phyloP scores from a whole-genome alignment of 1,284 basidiomycete genomes.

The Cryptococcus amylolentus region DNA sequence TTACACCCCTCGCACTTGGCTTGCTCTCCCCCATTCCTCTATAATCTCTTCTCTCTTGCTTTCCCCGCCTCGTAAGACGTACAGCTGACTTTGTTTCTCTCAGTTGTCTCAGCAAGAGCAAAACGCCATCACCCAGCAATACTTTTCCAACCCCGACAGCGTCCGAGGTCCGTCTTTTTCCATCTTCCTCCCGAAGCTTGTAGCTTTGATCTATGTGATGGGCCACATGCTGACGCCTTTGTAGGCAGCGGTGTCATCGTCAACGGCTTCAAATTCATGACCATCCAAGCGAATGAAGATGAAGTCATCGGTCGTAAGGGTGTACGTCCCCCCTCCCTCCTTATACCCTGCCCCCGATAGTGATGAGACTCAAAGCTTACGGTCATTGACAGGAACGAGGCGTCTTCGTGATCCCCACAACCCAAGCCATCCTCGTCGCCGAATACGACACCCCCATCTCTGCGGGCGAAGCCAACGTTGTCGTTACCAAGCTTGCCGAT shows the following conservation, averaged over 20 bases:
- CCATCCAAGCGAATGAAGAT: slow-evolving; percentile 58
- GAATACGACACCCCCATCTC: slow-evolving; percentile 66
- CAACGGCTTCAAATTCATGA: slow-evolving; percentile 76
- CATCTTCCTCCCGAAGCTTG: not conserved
- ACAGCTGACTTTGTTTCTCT: not conserved
- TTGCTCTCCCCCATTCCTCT: too few relatives aligned
- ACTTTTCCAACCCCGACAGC: slow-evolving; percentile 55
- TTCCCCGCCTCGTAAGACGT: too few relatives aligned
- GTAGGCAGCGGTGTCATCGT: slow-evolving; percentile 64
- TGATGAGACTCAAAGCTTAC: slow-evolving; percentile 1
- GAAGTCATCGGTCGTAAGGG: slow-evolving; percentile 77
- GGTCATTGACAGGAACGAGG: slow-evolving; percentile 64
- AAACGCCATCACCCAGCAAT: slow-evolving; percentile 58
- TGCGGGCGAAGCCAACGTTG: slow-evolving; percentile 65
- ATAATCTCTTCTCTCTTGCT: too few relatives aligned
- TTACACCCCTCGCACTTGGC: too few relatives aligned
- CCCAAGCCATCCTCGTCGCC: slow-evolving; percentile 78
- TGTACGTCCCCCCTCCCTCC: slow-evolving; percentile 53
- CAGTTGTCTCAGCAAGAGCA: slow-evolving; percentile 76
- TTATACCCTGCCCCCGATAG: not conserved
- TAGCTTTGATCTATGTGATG: not conserved
- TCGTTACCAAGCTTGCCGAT: slow-evolving; percentile 74
- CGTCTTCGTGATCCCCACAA: slow-evolving; percentile 77
- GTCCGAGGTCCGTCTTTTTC: slow-evolving; percentile 49
- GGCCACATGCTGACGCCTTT: not conserved